These are phyloP conservation scores for Auriculariales sp. DNA, from an alignment of 768 basidiomycete species.

Conservation along the genomic window DNA sequence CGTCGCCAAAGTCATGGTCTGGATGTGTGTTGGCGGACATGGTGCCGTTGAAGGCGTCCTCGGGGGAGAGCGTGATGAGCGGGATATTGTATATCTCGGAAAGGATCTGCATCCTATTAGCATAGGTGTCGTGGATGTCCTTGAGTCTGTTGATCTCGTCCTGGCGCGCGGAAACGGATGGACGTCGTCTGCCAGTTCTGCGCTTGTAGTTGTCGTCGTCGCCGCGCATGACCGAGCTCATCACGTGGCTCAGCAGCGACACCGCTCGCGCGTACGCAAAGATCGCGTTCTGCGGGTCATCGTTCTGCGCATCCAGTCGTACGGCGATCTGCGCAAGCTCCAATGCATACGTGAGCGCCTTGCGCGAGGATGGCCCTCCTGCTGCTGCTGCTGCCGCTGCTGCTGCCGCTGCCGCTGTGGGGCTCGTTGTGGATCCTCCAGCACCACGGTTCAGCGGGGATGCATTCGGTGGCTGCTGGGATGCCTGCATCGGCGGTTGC, in stretches of 20 bases:
- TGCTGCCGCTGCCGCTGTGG: too few species aligned
- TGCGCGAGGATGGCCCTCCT: constrained; percentile 61
- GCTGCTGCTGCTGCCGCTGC: neutral
- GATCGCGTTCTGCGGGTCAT: constrained; percentile 82
- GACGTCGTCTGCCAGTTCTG: constrained; percentile 48
- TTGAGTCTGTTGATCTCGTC: constrained; percentile 78
- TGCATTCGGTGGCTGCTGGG: neutral
- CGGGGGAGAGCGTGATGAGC: constrained; percentile 8
- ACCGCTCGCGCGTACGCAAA: constrained; percentile 79
- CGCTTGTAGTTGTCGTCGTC: constrained; percentile 59
- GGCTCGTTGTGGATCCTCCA: too few species aligned
- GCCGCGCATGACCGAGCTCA: constrained; percentile 78
- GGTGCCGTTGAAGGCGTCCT: constrained; percentile 3
- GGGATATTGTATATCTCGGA: constrained; percentile 82
- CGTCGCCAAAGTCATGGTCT: constrained; percentile 14
- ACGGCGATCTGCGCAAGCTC: constrained; percentile 86
- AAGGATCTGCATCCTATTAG: constrained; percentile 86
- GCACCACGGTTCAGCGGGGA: too few species aligned
- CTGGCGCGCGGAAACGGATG: constrained; percentile 68
- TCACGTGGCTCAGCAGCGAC: constrained; percentile 75
- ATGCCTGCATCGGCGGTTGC: neutral
- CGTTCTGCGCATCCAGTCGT: constrained; percentile 72
- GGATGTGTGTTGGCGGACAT: neutral
- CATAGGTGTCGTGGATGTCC: constrained; percentile 91
- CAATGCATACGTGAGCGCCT: constrained; percentile 72